A percentile compares a stretch with the other conserved stretches of the same genome.
These are phyloP conservation scores for Sinapis alba DNA, from an alignment of 441 rosid genomes.

Conservation along the genomic window DNA sequence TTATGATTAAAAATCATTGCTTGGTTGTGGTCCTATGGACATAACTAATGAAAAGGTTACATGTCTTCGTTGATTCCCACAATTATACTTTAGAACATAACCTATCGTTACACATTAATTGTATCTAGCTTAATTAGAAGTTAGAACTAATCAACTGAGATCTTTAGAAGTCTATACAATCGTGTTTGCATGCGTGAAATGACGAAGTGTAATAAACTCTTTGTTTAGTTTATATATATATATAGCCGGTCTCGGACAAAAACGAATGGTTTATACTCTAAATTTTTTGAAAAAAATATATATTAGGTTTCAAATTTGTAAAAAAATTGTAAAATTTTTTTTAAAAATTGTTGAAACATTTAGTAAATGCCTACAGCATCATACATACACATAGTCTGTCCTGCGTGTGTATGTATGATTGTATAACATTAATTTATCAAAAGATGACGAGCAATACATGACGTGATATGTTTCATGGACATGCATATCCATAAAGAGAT, in stretches of 20 bases:
- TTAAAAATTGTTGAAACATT: too few species aligned
- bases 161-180: neutral
- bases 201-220: neutral
- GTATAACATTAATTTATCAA: neutral
- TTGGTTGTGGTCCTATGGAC: constrained; percentile 20
- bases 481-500: constrained; percentile 11
- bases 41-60: constrained; percentile 8
- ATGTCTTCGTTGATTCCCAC: constrained; percentile 41
- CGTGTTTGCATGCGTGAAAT: neutral
- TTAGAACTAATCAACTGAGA: constrained; percentile 20
- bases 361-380: too few species aligned
- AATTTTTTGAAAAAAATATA: too few species aligned
- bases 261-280: too few species aligned
- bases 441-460: constrained; percentile 7
- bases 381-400: too few species aligned
- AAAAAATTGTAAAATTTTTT: too few species aligned
- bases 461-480: constrained; percentile 19
- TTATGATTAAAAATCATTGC: neutral
- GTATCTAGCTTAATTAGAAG: neutral
- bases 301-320: too few species aligned
- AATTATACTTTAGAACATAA: constrained; percentile 10
- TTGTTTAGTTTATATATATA: too few species aligned
- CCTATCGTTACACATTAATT: constrained; percentile 10
- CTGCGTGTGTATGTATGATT: too few species aligned
- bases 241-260: too few species aligned